Base-by-base conservation (phyloP, 2,329 filamentous ascomycete genomes). In the Beauveria scarabaeidicola region DNA sequence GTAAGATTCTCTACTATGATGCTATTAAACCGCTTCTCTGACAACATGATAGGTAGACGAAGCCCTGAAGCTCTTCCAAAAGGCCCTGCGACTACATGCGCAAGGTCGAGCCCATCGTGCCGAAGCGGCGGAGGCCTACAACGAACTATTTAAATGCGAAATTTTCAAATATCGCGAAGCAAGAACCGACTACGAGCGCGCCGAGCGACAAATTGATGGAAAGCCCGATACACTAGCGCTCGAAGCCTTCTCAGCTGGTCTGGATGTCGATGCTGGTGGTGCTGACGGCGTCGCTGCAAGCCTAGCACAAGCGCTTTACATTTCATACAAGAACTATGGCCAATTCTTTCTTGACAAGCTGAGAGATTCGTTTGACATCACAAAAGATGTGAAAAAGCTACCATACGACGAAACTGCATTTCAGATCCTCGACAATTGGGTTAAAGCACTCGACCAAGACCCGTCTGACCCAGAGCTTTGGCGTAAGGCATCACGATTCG, bases 261-360 rank as follows among this genome's bases (percentile, higher is more conserved):
- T 84, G n/a, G 82, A 83, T 58, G 74, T 79, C 8, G 76, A 81
- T 27, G 81, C 82, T 29, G 82, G 82, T 61, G 83, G 86, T 53
- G 83, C 84, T 52, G 91, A 95, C 64, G 87, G 84, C 29, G 85
- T 86, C 2, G 90, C 87, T 17, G 94, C 88, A 69, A 93, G 88
- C 52, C 77, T 97, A 10, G 87, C 90, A 0, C 92, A 97, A 69
- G 91, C 95, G 11, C 80, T 97, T 21, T 97, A 96, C 68, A 81
- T 99, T 8, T 89, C 93, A 1, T 91, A 95, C 78, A 99, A 97
- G 73, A 99, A 97, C 67, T 87, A 93, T 74, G 94, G 91, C 46
- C 90, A 97, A 69, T 97, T 96, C 69, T 78, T 88, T 61, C 78
- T 99, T n/a, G 93, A 99, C 58, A 73, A 70, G 56, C 65, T 73